Conservation (phyloP, 2,329 filamentous ascomycete species). For the Nectriaceae sp. region DNA sequence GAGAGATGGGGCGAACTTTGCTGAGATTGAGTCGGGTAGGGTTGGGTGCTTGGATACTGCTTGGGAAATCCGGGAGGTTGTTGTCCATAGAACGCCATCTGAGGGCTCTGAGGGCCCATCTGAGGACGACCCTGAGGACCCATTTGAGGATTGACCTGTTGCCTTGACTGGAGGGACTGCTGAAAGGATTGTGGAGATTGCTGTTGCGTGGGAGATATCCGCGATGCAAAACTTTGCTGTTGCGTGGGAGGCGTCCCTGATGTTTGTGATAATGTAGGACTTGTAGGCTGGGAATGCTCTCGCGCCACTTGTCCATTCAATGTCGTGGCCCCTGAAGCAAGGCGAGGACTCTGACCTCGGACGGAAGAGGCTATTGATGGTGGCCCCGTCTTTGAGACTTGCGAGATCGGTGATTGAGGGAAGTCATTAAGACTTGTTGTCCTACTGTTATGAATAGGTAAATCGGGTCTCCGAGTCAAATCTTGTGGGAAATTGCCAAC, state of each 20-base stretch:
- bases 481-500: conserved; percentile 17
- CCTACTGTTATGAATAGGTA: conserved; percentile 6
- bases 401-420: conserved; percentile 26
- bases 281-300: conserved; percentile 15
- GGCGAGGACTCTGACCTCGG: conserved; percentile 26
- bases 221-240: conserved; percentile 11
- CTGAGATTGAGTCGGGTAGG: conserved; percentile 10
- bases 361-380: conserved; percentile 27
- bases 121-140: not conserved
- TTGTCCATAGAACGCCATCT: no score
- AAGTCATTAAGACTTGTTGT: conserved; percentile 14
- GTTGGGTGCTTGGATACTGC: conserved; percentile 9
- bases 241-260: conserved; percentile 20
- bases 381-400: conserved; percentile 22
- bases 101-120: no score
- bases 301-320: conserved; percentile 14
- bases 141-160: conserved; percentile 12
- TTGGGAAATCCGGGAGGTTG: conserved; percentile 14
- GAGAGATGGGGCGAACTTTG: conserved; percentile 14
- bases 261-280: conserved; percentile 13
- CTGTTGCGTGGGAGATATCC: conserved; percentile 6
- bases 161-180: conserved; percentile 1
- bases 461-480: conserved; percentile 15
- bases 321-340: conserved; percentile 13
- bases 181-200: not conserved